Percentiles rank a stretch among this genome's conserved stretches.
Conservation (phyloP, 163 green algal species). For the Scenedesmus sp. region DNA sequence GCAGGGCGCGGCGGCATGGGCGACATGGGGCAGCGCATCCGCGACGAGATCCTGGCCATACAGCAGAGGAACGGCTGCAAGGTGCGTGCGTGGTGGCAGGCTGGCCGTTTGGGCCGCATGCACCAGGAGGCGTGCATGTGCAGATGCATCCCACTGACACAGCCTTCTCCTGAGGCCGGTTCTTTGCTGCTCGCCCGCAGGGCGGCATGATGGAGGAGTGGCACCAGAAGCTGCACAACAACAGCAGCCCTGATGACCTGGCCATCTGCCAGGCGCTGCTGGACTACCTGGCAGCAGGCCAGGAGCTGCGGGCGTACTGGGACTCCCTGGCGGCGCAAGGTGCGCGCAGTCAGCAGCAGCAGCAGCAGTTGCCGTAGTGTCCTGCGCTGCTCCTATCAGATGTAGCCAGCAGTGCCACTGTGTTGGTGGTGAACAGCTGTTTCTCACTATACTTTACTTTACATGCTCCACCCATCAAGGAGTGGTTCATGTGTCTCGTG, state of each 20-base stretch:
- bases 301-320: constrained; percentile 34
- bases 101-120: background rate
- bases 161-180: too few relatives aligned
- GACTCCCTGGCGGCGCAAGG: constrained; percentile 17
- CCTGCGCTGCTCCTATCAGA: too few relatives aligned
- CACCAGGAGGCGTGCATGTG: too few relatives aligned
- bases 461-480: background rate
- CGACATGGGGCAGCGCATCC: constrained; percentile 81
- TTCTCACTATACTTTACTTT: too few relatives aligned
- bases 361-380: too few relatives aligned
- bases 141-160: too few relatives aligned
- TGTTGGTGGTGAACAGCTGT: too few relatives aligned
- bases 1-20: constrained; percentile 77
- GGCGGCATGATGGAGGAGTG: constrained; percentile 93
- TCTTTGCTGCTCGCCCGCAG: constrained; percentile 35
- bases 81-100: constrained; percentile 43
- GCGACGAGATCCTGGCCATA: constrained; percentile 88
- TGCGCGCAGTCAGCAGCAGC: background rate
- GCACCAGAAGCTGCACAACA: constrained; percentile 96
- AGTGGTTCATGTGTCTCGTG: background rate
- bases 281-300: constrained; percentile 59
- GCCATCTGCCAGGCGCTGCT: constrained; percentile 88
- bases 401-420: too few relatives aligned
- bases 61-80: constrained; percentile 78
- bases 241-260: constrained; percentile 94